These are phyloP conservation scores for Globisporangium apiculatum DNA, from an alignment of 352 stramenopile genomes.

Conservation along the genomic window DNA sequence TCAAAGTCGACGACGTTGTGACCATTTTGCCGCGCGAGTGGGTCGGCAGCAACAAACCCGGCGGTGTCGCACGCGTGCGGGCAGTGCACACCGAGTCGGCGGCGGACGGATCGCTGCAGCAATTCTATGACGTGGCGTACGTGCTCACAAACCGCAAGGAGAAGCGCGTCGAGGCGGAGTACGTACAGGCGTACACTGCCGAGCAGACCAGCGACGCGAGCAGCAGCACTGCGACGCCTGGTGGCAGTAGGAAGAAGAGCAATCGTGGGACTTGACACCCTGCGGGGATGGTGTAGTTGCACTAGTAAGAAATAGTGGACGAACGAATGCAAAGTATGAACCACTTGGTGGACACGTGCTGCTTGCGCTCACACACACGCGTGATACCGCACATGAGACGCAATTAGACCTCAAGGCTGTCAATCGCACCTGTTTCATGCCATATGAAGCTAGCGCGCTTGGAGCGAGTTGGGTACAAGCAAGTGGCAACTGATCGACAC, in stretches of 20 bases:
- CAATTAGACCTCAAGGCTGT: too few relatives aligned
- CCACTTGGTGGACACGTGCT: too few relatives aligned
- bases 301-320: too few relatives aligned
- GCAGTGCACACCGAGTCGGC: slow-evolving; percentile 26
- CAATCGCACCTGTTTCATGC: too few relatives aligned
- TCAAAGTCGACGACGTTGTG: slow-evolving; percentile 47
- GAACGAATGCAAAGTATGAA: too few relatives aligned
- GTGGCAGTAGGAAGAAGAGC: slow-evolving; percentile 6
- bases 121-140: slow-evolving; percentile 66
- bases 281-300: too few relatives aligned
- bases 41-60: slow-evolving; percentile 60
- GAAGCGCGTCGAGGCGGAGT: slow-evolving; percentile 49
- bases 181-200: slow-evolving; percentile 30
- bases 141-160: slow-evolving; percentile 48
- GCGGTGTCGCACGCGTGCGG: slow-evolving; percentile 54
- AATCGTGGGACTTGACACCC: too few relatives aligned
- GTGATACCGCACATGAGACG: too few relatives aligned
- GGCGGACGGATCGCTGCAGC: slow-evolving; percentile 10
- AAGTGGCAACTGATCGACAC: too few relatives aligned
- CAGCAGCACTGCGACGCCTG: neutral
- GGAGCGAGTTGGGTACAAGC: too few relatives aligned
- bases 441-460: too few relatives aligned
- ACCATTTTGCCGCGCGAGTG: slow-evolving; percentile 47
- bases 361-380: too few relatives aligned
- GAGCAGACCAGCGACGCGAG: neutral